Evolutionary conservation across 2,329 filamentous ascomycete species (phyloP), one percentile per base, ranked within the genome.

Genomic region (Monilinia fructigena): DNA sequence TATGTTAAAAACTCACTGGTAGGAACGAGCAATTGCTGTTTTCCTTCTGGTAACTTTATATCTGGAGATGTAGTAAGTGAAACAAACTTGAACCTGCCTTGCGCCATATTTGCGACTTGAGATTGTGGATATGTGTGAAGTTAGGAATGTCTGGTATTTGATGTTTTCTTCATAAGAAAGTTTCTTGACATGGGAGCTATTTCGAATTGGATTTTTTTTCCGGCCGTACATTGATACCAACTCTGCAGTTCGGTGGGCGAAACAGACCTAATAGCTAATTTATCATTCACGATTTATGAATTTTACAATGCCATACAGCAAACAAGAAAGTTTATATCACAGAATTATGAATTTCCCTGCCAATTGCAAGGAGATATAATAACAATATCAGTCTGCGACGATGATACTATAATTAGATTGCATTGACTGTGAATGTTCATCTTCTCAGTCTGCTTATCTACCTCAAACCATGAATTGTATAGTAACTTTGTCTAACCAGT

Each of bases 51-150:
- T 55, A 90, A 80, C 74, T 88, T 82, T 64, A 90, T 79, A 70
- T 88, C 86, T 65, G 82, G 77, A 69, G 87, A 84, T 66, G 82
- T 83, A 55, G 87, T 90, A 67, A 67, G 84, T 87, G 79, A 90
- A 89, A 77, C 87, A 81, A 68, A 90, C 86, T 78, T 87, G 87
- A 69, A 90, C 82, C 77, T 89, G 63, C 81, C 67, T 72, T n/a
- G 55, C n/a, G 47, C 55, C 63, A 65, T 65, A 12, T 61, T 65
- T 61, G 55, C 18, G 26, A 63, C 18, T 42, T n/a, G 11, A 35
- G 23, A 54, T 40, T 38, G 31, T 20, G 20, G 16, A 60, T 45
- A 11, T 58, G 20, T 56, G 14, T 56, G 23, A 28, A 58, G n/a
- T 23, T 14, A 8, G 11, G 20, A 14, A 60, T 35, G 31, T n/a